Percentiles rank a stretch among this genome's conserved stretches.
phyloP scores from a whole-genome alignment of 345 rosid species.

The Fremontodendron californicum region DNA sequence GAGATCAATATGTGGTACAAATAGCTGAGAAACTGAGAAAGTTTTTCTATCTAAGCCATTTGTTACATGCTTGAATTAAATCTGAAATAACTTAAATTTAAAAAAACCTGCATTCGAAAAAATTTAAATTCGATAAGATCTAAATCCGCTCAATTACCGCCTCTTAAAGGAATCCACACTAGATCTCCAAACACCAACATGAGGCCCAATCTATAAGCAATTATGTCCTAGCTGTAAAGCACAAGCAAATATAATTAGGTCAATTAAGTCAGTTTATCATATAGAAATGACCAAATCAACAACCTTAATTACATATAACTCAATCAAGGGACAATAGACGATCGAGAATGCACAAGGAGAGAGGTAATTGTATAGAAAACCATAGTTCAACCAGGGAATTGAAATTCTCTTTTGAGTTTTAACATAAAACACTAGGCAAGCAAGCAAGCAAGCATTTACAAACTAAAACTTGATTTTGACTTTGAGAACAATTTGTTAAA shows the following conservation, averaged over 20 bases:
- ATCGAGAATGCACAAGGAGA: not conserved
- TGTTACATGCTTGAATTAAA: conserved; percentile 82
- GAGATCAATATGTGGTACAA: not conserved
- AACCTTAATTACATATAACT: not conserved
- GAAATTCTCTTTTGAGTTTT: not conserved
- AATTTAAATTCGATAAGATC: too few species aligned
- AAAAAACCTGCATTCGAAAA: too few species aligned
- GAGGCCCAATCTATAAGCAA: conserved; percentile 92
- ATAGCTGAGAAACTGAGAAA: not conserved
- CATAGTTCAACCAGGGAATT: too few species aligned
- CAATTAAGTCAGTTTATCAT: not conserved
- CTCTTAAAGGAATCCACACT: conserved; percentile 93
- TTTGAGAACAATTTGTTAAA: not conserved
- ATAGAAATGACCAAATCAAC: conserved; percentile 6
- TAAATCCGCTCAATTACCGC: too few species aligned
- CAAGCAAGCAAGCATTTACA: not conserved
- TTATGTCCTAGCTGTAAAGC: conserved; percentile 79
- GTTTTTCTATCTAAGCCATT: not conserved
- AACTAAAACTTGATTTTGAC: not conserved
- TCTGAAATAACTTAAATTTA: too few species aligned
- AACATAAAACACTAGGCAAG: not conserved
- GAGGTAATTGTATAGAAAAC: not conserved
- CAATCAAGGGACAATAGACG: not conserved
- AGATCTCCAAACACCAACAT: conserved; percentile 97
- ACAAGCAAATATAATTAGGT: not conserved